phyloP scores from a whole-genome alignment of 192 early-diverging fungal genomes.

The Backusella psychrophila region DNA sequence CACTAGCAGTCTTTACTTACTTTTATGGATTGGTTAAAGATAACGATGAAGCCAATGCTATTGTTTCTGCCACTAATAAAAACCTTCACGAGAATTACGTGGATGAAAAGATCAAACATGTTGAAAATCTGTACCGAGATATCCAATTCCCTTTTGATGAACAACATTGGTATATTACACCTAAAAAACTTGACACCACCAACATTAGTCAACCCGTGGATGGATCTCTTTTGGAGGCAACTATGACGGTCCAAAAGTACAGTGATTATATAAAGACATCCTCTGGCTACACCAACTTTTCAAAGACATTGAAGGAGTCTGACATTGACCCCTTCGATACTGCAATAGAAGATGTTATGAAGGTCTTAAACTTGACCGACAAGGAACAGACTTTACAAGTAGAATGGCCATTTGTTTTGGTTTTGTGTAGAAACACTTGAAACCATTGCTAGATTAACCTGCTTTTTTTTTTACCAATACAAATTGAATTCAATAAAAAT shows the following conservation, averaged over 20 bases:
- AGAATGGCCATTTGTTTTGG: constrained; percentile 50
- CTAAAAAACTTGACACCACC: constrained; percentile 6
- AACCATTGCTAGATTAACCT: neutral
- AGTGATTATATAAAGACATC: constrained; percentile 55
- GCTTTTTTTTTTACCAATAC: too few species aligned
- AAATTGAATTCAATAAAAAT: too few species aligned
- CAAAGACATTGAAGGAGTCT: constrained; percentile 24
- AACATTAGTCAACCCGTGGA: neutral
- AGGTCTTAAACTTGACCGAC: constrained; percentile 14
- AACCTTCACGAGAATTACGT: constrained; percentile 34
- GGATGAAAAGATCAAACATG: constrained; percentile 35
- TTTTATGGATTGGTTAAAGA: constrained; percentile 37
- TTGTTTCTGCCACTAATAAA: constrained; percentile 26
- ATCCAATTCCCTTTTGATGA: constrained; percentile 42
- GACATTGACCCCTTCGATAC: too few species aligned
- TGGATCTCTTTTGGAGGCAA: constrained; percentile 33
- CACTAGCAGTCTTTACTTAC: constrained; percentile 55
- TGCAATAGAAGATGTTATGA: too few species aligned
- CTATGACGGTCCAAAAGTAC: constrained; percentile 39
- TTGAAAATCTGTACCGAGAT: constrained; percentile 46
- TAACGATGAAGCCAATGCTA: constrained; percentile 29
- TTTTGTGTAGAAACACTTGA: constrained; percentile 28
- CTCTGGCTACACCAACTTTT: constrained; percentile 55
- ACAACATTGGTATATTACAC: constrained; percentile 39
- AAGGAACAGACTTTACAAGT: constrained; percentile 38